Conservation (phyloP, 768 basidiomycete species). For the Cyclocybe aegerita region DNA sequence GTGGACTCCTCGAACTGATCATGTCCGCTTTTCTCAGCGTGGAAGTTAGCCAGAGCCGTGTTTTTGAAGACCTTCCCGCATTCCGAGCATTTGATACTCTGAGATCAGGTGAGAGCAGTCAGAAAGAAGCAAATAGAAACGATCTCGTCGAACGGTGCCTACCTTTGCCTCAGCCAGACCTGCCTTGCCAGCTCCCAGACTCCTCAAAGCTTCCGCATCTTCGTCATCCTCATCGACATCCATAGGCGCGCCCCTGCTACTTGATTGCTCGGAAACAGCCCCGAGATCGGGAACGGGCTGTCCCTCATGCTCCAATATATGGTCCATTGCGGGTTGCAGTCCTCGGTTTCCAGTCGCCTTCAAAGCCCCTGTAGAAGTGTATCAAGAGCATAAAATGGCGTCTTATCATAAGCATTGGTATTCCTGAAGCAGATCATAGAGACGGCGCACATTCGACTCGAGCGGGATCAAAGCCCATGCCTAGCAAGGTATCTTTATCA, state of each 20-base stretch:
- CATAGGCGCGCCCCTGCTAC: constrained; percentile 31
- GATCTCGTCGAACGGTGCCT: not conserved
- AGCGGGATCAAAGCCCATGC: constrained; percentile 85
- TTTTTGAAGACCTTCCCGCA: constrained; percentile 88
- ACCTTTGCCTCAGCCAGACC: constrained; percentile 69
- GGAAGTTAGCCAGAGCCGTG: constrained; percentile 85
- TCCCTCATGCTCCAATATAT: constrained; percentile 78
- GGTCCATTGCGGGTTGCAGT: constrained; percentile 90
- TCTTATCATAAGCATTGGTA: not conserved
- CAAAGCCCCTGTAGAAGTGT: constrained; percentile 68
- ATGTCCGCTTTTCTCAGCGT: constrained; percentile 94
- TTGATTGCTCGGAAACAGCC: constrained; percentile 36
- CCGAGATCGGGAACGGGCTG: constrained; percentile 69
- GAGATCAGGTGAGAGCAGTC: not conserved
- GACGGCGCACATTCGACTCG: constrained; percentile 77
- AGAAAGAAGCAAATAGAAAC: not conserved
- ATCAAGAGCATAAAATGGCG: constrained; percentile 11
- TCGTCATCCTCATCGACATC: constrained; percentile 73
- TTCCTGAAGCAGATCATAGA: not conserved
- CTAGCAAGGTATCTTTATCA: constrained; percentile 73
- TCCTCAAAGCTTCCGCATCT: constrained; percentile 61
- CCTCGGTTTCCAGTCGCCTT: constrained; percentile 82
- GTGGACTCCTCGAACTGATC: constrained; percentile 95
- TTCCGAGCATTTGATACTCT: constrained; percentile 83
- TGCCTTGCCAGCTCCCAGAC: constrained; percentile 40